Evolutionary conservation across 768 basidiomycete species (phyloP).

Genomic region (Tricholomella constricta): DNA sequence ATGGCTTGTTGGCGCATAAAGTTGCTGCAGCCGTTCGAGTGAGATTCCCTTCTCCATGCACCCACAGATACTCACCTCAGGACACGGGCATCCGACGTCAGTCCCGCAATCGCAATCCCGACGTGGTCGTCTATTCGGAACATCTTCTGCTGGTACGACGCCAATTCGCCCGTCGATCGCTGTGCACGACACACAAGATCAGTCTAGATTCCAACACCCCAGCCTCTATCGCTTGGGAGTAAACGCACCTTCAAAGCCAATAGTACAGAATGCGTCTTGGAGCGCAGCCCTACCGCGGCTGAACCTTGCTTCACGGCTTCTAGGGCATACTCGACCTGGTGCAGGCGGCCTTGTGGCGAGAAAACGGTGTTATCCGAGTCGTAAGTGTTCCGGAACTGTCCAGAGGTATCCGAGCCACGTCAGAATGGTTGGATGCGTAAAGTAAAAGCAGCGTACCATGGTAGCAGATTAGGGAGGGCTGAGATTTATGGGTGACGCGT

Average conservation of each 20-base stretch:
- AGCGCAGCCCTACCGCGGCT: conserved; percentile 95
- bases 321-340: conserved; percentile 97
- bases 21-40: conserved; percentile 57
- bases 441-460: conserved; percentile 34
- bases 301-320: conserved; percentile 99
- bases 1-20: conserved; percentile 99
- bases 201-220: background rate
- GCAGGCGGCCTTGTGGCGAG: conserved; percentile 94
- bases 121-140: conserved; percentile 99
- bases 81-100: conserved; percentile 97
- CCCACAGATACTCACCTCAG: conserved; percentile 64
- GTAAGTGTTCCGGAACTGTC: conserved; percentile 92
- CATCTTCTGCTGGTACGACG: conserved; percentile 99
- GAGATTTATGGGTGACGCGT: conserved; percentile 28
- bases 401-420: conserved; percentile 25
- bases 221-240: background rate
- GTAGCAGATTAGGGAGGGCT: conserved; percentile 18
- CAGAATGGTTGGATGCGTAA: conserved; percentile 5
- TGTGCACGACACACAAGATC: conserved; percentile 30
- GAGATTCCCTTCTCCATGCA: background rate
- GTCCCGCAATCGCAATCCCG: conserved; percentile 99
- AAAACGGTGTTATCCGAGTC: conserved; percentile 99
- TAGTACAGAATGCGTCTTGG: conserved; percentile 92
- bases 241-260: conserved; percentile 84
- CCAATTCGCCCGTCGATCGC: conserved; percentile 97